Percentiles rank a stretch among this genome's conserved stretches.
These are phyloP conservation scores for Plantago rigida DNA, from an alignment of 305 asterid species.

Conservation along the genomic window DNA sequence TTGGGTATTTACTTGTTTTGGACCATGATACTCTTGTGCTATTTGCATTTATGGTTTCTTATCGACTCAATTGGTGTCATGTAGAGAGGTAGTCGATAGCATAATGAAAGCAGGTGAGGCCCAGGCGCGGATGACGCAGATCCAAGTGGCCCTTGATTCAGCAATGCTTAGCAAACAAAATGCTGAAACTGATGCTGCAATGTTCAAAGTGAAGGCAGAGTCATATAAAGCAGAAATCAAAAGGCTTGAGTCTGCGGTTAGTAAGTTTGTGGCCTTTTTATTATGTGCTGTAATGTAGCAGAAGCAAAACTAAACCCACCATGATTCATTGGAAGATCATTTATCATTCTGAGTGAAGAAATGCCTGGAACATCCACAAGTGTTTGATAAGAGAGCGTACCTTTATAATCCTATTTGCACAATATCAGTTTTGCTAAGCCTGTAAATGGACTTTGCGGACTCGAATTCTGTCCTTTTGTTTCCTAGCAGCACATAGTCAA, in stretches of 20 bases:
- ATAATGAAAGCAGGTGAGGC: conserved; percentile 65
- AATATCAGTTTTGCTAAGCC: conserved; percentile 13
- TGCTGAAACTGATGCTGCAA: conserved; percentile 58
- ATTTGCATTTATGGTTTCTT: conserved; percentile 20
- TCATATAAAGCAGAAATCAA: conserved; percentile 53
- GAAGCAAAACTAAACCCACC: conserved; percentile 4
- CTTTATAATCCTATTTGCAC: background rate
- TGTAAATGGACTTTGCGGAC: too few species aligned
- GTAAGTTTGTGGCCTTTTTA: conserved; percentile 24
- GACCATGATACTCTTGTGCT: conserved; percentile 21
- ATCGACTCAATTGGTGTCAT: conserved; percentile 25
- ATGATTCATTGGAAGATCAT: conserved; percentile 2
- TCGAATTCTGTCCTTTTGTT: background rate
- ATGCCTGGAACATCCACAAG: conserved; percentile 7
- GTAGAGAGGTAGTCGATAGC: conserved; percentile 70
- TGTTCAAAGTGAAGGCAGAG: conserved; percentile 59
- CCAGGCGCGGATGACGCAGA: conserved; percentile 53
- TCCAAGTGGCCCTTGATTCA: conserved; percentile 61
- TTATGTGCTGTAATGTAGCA: conserved; percentile 2
- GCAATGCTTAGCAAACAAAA: conserved; percentile 61
- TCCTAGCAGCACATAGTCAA: conserved; percentile 19
- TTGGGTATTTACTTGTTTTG: conserved; percentile 21
- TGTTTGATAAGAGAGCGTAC: too few species aligned
- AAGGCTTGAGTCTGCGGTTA: conserved; percentile 69
- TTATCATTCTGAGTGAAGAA: conserved; percentile 2